Conservation (phyloP, 257 asterid genomes). For the Scutellaria baicalensis region DNA sequence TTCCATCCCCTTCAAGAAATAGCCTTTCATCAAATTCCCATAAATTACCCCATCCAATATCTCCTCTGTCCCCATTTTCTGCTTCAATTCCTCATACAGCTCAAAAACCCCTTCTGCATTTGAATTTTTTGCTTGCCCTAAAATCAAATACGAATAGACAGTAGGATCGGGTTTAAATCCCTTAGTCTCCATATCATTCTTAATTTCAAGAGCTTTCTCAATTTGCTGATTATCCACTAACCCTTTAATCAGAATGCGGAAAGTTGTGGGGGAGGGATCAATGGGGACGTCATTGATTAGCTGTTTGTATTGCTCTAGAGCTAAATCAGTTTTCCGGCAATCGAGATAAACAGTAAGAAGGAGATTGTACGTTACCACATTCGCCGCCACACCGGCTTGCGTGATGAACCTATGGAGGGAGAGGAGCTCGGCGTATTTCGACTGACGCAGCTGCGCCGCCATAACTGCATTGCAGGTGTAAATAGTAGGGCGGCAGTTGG, state of each 20-base stretch:
- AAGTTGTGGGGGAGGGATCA: constrained; percentile 70
- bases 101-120: constrained; percentile 58
- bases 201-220: constrained; percentile 60
- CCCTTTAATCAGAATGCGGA: constrained; percentile 63
- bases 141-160: constrained; percentile 67
- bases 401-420: constrained; percentile 85
- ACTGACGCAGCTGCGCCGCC: constrained; percentile 84
- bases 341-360: constrained; percentile 71
- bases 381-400: constrained; percentile 78
- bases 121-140: constrained; percentile 50
- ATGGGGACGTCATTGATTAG: constrained; percentile 63
- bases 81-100: constrained; percentile 76
- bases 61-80: constrained; percentile 47
- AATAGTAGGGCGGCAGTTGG: constrained; percentile 87
- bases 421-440: constrained; percentile 66
- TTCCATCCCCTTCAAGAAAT: constrained; percentile 83
- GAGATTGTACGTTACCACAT: constrained; percentile 64
- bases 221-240: constrained; percentile 57
- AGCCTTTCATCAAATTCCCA: constrained; percentile 88
- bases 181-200: constrained; percentile 58
- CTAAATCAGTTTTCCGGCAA: constrained; percentile 71
- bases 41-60: constrained; percentile 65
- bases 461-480: constrained; percentile 79
- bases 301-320: constrained; percentile 81
- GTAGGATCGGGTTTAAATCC: constrained; percentile 55